Evolutionary conservation across 805 yeast genomes (phyloP).

Genomic region (Yamadazyma scolyti): DNA sequence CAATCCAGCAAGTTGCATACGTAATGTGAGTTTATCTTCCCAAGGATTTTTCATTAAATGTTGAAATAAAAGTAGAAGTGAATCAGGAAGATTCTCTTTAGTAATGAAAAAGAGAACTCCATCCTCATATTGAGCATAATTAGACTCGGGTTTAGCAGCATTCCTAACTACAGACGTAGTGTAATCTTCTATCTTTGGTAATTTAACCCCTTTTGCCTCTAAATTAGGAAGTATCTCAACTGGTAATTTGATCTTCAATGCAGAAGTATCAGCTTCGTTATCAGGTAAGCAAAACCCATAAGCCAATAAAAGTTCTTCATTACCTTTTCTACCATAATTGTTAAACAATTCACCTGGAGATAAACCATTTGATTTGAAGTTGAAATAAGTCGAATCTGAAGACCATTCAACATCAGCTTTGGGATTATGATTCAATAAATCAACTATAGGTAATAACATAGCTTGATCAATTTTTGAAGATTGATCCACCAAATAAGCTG

Average conservation of each 20-base stretch:
- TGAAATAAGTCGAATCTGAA: slow-evolving; percentile 22
- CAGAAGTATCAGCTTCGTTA: slow-evolving; percentile 56
- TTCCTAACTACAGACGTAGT: slow-evolving; percentile 30
- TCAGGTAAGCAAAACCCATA: slow-evolving; percentile 72
- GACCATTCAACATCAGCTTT: slow-evolving; percentile 64
- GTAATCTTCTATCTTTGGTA: slow-evolving; percentile 34
- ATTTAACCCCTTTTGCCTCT: slow-evolving; percentile 30
- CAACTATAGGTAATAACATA: slow-evolving; percentile 75
- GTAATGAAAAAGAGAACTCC: slow-evolving; percentile 41
- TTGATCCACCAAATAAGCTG: slow-evolving; percentile 52
- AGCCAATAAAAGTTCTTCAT: slow-evolving; percentile 74
- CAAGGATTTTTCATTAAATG: slow-evolving; percentile 46
- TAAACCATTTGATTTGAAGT: slow-evolving; percentile 38
- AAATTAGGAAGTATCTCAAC: slow-evolving; percentile 25
- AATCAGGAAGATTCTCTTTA: slow-evolving; percentile 32
- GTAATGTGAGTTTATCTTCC: slow-evolving; percentile 43
- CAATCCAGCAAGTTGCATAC: slow-evolving; percentile 61
- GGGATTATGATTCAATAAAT: slow-evolving; percentile 71
- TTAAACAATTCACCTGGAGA: slow-evolving; percentile 59
- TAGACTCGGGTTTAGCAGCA: slow-evolving; percentile 5
- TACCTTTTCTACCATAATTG: slow-evolving; percentile 85
- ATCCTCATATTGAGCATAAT: slow-evolving; percentile 18
- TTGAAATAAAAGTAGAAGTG: slow-evolving; percentile 52
- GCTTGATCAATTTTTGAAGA: slow-evolving; percentile 44
- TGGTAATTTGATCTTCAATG: slow-evolving; percentile 58